Percentiles rank a stretch among this genome's conserved stretches.
phyloP scores from a whole-genome alignment of 495 filamentous ascomycete genomes.

The Penicillium turbatum region DNA sequence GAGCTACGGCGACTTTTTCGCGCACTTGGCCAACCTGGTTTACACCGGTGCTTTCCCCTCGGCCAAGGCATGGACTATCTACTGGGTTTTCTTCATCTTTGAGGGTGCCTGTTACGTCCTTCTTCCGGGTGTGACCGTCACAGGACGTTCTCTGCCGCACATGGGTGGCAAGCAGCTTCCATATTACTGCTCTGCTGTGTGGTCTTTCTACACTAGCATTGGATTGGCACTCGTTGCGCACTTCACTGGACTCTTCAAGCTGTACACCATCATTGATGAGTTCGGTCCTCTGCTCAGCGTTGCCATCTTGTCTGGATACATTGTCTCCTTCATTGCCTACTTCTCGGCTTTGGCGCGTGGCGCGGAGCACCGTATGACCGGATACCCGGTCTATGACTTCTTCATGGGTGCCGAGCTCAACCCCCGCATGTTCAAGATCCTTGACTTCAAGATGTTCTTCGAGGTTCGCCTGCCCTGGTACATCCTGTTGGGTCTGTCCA shows the following conservation, averaged over 20 bases:
- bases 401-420: conserved; percentile 99
- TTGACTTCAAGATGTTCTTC: conserved; percentile 99
- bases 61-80: conserved; percentile 78
- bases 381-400: conserved; percentile 89
- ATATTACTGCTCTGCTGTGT: conserved; percentile 91
- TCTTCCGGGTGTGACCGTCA: conserved; percentile 76
- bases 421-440: conserved; percentile 85
- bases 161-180: conserved; percentile 74
- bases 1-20: conserved; percentile 60
- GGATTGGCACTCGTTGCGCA: conserved; percentile 63
- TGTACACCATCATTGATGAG: conserved; percentile 93
- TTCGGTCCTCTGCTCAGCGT: conserved; percentile 89
- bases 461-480: conserved; percentile 97
- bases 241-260: conserved; percentile 75
- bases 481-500: conserved; percentile 77
- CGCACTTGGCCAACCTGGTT: conserved; percentile 62
- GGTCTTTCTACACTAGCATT: conserved; percentile 84
- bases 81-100: conserved; percentile 86
- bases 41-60: conserved; percentile 79
- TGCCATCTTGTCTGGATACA: conserved; percentile 81
- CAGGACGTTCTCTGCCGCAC: conserved; percentile 83
- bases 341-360: conserved; percentile 75
- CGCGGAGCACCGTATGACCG: conserved; percentile 86
- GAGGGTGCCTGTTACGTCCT: conserved; percentile 76
- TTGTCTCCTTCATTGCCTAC: conserved; percentile 79